Base-by-base conservation (phyloP, 148 eudicot species). In the Camellia sinensis region DNA sequence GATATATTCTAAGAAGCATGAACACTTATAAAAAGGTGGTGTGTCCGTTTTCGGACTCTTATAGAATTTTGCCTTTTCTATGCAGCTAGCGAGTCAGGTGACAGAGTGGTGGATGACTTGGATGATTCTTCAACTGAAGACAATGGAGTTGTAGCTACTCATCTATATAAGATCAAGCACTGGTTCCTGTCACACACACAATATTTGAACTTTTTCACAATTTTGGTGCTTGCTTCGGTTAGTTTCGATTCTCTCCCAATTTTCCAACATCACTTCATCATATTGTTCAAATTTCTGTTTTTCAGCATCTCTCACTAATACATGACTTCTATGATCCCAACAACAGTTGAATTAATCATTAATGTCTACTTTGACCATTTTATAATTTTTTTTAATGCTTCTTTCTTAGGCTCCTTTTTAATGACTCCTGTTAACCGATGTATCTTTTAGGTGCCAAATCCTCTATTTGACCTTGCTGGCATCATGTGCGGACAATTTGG, bases 401-500 rank as follows among this genome's bases (percentile, higher is more conserved):
- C 19, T 59, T 64, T 45, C n/a, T 12, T 46, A 64, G 11, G 21
- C 45, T 45, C 13, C 3, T 56, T 48, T n/a, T n/a, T n/a, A n/a
- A n/a, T n/a, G n/a, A 11, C 43, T 54, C 45, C 63, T 63, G 21
- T 77, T 37, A 75, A 84, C 77, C 79, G 77, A 7, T 77, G 7
- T 76, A 48, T 79, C 43, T 82, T 78, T 43, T 70, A 97, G 99
- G 93, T 97, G 48, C 99, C 99, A 75, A 97, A 97, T 88, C 99
- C 99, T 71, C 79, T 97, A 82, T 97, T 94, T 89, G 99, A 97
- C 84, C 97, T 97, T 59, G 99, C 99, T 74, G 99, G 99, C 80
- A 94, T 97, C 74, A 88, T 97, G 97, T 97, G 97, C 57, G 99
- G 99, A 75, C 99, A 97, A 85, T 94, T 94, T 71, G 99, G 98